Evolutionary conservation across 805 yeast species (phyloP).

Genomic region (Wickerhamiella parazyma): DNA sequence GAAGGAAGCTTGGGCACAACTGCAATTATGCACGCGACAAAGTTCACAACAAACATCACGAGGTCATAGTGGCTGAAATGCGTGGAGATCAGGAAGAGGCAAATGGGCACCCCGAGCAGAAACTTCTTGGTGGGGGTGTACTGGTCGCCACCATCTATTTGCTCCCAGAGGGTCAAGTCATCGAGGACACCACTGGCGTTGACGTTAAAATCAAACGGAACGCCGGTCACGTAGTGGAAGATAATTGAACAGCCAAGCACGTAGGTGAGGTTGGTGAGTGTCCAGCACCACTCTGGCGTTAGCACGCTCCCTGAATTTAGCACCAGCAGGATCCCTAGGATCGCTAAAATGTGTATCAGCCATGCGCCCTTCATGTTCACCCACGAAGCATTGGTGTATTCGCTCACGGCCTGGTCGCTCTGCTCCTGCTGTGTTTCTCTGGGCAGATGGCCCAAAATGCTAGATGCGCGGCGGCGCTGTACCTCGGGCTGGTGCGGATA

Average conservation of each 20-base stretch:
- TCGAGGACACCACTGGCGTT: slow-evolving; percentile 67
- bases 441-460: slow-evolving; percentile 80
- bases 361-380: slow-evolving; percentile 91
- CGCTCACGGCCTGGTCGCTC: slow-evolving; percentile 77
- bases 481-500: not conserved
- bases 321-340: slow-evolving; percentile 56
- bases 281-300: slow-evolving; percentile 79
- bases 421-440: slow-evolving; percentile 87
- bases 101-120: slow-evolving; percentile 83
- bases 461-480: slow-evolving; percentile 63
- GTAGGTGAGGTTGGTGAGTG: slow-evolving; percentile 79
- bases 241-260: slow-evolving; percentile 84
- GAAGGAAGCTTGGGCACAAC: slow-evolving; percentile 82
- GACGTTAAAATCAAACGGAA: slow-evolving; percentile 87
- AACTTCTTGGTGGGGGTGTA: slow-evolving; percentile 95
- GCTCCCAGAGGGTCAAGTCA: slow-evolving; percentile 97
- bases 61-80: slow-evolving; percentile 82
- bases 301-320: slow-evolving; percentile 73
- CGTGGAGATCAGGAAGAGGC: slow-evolving; percentile 69
- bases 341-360: slow-evolving; percentile 80
- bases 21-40: slow-evolving; percentile 68
- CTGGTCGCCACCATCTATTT: slow-evolving; percentile 87
- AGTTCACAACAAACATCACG: slow-evolving; percentile 63
- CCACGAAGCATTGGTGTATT: slow-evolving; percentile 92
- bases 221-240: slow-evolving; percentile 95